Percentiles rank a stretch among this genome's conserved stretches.
Evolutionary conservation across 2,329 filamentous ascomycete genomes (phyloP).

Genomic region (Calonectria pauciramosa): DNA sequence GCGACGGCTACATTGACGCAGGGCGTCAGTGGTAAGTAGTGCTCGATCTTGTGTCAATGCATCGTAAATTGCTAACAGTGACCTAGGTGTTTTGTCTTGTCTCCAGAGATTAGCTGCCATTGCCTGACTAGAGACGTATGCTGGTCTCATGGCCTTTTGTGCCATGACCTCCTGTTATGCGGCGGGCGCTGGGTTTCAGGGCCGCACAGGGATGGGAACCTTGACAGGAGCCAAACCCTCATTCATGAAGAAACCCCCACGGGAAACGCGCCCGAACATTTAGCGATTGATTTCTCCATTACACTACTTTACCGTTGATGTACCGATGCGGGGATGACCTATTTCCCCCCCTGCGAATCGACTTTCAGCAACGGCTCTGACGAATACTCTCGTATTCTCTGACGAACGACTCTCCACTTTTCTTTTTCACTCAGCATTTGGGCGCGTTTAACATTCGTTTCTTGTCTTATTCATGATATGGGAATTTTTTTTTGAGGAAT

Average conservation of each 20-base stretch:
- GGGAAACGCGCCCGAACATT: slow-evolving; percentile 32
- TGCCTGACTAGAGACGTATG: slow-evolving; percentile 33
- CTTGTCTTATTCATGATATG: slow-evolving; percentile 31
- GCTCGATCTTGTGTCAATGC: not conserved
- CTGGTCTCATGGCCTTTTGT: slow-evolving; percentile 38
- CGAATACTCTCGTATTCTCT: slow-evolving; percentile 28
- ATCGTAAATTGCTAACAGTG: not conserved
- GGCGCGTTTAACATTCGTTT: slow-evolving; percentile 31
- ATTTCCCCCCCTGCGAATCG: not conserved
- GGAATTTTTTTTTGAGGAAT: slow-evolving; percentile 5
- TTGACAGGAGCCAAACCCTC: slow-evolving; percentile 26
- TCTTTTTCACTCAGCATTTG: not conserved
- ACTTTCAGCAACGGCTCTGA: slow-evolving; percentile 27
- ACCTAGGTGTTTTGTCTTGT: slow-evolving; percentile 57
- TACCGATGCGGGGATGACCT: not conserved
- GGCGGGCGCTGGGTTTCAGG: slow-evolving; percentile 44
- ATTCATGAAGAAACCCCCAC: slow-evolving; percentile 19
- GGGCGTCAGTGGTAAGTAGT: slow-evolving; percentile 84
- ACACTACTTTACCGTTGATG: not conserved
- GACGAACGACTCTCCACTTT: slow-evolving; percentile 34
- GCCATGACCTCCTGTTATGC: slow-evolving; percentile 40
- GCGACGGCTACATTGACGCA: slow-evolving; percentile 89
- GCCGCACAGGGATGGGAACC: slow-evolving; percentile 34
- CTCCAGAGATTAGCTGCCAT: slow-evolving; percentile 57
- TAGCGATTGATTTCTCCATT: slow-evolving; percentile 17